These are phyloP conservation scores for Scytalidium sp. DNA, from an alignment of 2,329 filamentous ascomycete species.

Conservation along the genomic window DNA sequence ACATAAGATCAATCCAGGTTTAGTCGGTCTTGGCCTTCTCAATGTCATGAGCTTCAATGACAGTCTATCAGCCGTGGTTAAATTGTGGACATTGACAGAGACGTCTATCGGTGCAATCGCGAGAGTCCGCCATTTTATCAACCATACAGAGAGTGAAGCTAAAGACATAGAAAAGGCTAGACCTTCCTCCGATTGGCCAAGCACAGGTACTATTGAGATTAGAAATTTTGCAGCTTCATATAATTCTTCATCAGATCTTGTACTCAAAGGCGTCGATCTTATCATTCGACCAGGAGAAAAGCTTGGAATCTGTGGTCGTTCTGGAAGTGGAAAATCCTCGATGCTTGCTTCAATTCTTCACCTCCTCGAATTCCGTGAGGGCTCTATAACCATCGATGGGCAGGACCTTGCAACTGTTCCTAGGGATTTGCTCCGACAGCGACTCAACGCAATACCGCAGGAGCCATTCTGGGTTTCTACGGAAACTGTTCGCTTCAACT, in stretches of 20 bases:
- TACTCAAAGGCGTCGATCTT: constrained; percentile 8
- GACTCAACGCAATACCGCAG: constrained; percentile 36
- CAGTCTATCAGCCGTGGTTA: constrained; percentile 38
- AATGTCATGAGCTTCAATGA: constrained; percentile 29
- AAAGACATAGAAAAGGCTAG: constrained; percentile 34
- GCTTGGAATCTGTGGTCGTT: constrained; percentile 49
- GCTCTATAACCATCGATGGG: constrained; percentile 42
- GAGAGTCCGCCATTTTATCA: constrained; percentile 50
- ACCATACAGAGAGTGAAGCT: constrained; percentile 37
- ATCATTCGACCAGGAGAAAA: constrained; percentile 36
- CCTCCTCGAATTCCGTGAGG: constrained; percentile 40
- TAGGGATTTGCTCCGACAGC: constrained; percentile 38
- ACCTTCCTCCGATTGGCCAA: constrained; percentile 7
- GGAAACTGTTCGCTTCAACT: constrained; percentile 43
- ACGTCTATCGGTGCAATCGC: constrained; percentile 54
- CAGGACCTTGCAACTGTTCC: constrained; percentile 39
- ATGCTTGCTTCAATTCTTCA: constrained; percentile 44
- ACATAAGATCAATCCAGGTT: too few relatives aligned
- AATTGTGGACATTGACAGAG: constrained; percentile 53
- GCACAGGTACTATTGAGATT: constrained; percentile 6
- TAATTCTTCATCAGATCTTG: constrained; percentile 3
- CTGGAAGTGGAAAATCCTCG: constrained; percentile 40
- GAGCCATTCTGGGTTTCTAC: constrained; percentile 45
- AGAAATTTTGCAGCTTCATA: constrained; percentile 9
- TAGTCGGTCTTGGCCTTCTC: constrained; percentile 36